phyloP scores from a whole-genome alignment of 2,329 filamentous ascomycete genomes.

The Fusarium compactum region DNA sequence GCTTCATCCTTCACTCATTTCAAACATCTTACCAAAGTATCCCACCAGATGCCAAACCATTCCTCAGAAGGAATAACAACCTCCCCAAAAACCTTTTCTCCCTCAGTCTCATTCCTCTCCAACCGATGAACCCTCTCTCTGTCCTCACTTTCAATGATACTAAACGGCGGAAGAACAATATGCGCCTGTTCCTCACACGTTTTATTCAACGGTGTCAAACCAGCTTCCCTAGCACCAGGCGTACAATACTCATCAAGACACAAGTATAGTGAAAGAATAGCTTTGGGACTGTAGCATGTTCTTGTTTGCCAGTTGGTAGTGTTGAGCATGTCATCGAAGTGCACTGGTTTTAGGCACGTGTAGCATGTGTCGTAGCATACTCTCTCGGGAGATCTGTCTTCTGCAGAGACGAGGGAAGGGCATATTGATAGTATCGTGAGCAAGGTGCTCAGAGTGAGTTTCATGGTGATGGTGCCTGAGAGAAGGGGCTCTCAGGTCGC shows the following conservation, averaged over 20 bases:
- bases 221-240: conserved; percentile 38
- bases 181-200: conserved; percentile 50
- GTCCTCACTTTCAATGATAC: conserved; percentile 51
- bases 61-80: conserved; percentile 51
- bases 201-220: conserved; percentile 49
- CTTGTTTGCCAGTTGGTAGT: conserved; percentile 33
- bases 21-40: conserved; percentile 52
- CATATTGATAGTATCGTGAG: conserved; percentile 12
- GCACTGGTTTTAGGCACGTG: conserved; percentile 44
- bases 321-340: conserved; percentile 50
- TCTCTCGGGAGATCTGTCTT: conserved; percentile 25
- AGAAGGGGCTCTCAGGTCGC: not conserved
- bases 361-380: conserved; percentile 53
- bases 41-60: conserved; percentile 53
- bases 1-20: not conserved
- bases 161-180: conserved; percentile 51
- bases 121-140: conserved; percentile 50
- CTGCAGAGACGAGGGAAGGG: not conserved
- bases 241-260: conserved; percentile 55
- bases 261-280: conserved; percentile 52
- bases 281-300: conserved; percentile 49
- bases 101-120: conserved; percentile 43
- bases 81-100: conserved; percentile 40
- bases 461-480: conserved; percentile 34
- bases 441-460: not conserved